Conservation (phyloP, 768 basidiomycete genomes). For the Paxillus ammoniavirescens region DNA sequence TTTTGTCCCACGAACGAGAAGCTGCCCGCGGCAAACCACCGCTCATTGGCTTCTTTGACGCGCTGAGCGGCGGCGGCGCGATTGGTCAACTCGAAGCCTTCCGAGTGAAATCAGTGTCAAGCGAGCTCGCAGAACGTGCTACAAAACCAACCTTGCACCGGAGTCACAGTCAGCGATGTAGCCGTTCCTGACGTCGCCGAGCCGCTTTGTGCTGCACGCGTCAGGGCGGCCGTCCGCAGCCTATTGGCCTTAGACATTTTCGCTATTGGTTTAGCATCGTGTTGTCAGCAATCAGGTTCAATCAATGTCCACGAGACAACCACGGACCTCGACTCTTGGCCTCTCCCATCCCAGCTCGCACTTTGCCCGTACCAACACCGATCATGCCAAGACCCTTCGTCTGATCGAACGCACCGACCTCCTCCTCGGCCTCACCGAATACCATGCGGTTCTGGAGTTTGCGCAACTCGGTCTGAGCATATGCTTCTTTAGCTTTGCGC, state of each 20-base stretch:
- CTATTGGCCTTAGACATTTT: slow-evolving; percentile 96
- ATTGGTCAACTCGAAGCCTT: slow-evolving; percentile 94
- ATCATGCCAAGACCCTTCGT: slow-evolving; percentile 99
- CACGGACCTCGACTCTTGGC: slow-evolving; percentile 84
- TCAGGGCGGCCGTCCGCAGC: slow-evolving; percentile 81
- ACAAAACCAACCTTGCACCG: slow-evolving; percentile 74
- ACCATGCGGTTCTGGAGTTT: slow-evolving; percentile 97
- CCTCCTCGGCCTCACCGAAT: slow-evolving; percentile 94
- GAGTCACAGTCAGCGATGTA: slow-evolving; percentile 91
- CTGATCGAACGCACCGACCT: slow-evolving; percentile 95
- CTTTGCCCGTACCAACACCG: slow-evolving; percentile 80
- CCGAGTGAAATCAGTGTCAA: slow-evolving; percentile 15
- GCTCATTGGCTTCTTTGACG: slow-evolving; percentile 94
- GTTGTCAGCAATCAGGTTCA: neutral
- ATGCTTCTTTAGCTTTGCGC: slow-evolving; percentile 97
- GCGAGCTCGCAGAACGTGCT: neutral
- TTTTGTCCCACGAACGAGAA: slow-evolving; percentile 77
- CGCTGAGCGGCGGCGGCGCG: slow-evolving; percentile 80
- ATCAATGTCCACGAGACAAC: neutral
- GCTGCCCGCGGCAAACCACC: slow-evolving; percentile 89
- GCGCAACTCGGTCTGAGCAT: slow-evolving; percentile 93
- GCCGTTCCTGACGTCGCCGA: slow-evolving; percentile 73
- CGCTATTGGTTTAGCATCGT: slow-evolving; percentile 46
- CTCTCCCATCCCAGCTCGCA: slow-evolving; percentile 85
- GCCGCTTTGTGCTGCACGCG: slow-evolving; percentile 64